Evolutionary conservation across 257 asterid genomes (phyloP), one percentile per base, ranked within the genome.

Genomic region (Prunella vulgaris): DNA sequence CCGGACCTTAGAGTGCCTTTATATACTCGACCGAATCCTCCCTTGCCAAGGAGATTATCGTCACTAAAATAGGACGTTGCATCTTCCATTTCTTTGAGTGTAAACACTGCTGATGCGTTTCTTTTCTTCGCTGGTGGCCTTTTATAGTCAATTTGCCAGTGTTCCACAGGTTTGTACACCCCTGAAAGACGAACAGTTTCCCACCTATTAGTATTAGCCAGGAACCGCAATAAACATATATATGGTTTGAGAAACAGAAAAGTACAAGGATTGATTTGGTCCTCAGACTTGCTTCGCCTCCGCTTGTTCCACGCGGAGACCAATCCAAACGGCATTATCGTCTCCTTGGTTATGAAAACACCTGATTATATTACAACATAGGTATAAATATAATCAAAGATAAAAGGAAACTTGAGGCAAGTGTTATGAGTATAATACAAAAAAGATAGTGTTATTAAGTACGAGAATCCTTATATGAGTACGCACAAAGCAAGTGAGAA

Each of bases 301-400:
- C 96, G 93, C 82, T 93, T 93, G 80, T 89, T 90, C 99, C 99
- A 90, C 0, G 96, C 99, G 52, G 95, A 85, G 60, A 90, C 99
- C 66, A 93, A 76, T 74, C 96, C 95, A 52, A 90, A 90, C 49
- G 96, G 96, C 99, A 93, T 90, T 81, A 75, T 44, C 5, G 30
- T 56, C 66, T 78, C 79, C 74, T 40, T 40, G 6, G 46, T 49
- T 22, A 15, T n/a, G 22, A 51, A 24, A 51, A 18, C 14, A 83
- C 10, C 62, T 70, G 68, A 38, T 66, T 28, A 42, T 35, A 7
- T 18, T 27, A 40, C 61, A 12, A 57, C 25, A 32, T 12, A 59
- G 5, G 32, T 18, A 25, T 15, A 0, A 54, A 10, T 9, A n/a
- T 61, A 2, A n/a, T 61, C 2, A 7, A 68, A 60, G 66, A 5